Evolutionary conservation across 1,284 basidiomycete genomes (phyloP).

Genomic region (Cutaneotrichosporon mucoides): DNA sequence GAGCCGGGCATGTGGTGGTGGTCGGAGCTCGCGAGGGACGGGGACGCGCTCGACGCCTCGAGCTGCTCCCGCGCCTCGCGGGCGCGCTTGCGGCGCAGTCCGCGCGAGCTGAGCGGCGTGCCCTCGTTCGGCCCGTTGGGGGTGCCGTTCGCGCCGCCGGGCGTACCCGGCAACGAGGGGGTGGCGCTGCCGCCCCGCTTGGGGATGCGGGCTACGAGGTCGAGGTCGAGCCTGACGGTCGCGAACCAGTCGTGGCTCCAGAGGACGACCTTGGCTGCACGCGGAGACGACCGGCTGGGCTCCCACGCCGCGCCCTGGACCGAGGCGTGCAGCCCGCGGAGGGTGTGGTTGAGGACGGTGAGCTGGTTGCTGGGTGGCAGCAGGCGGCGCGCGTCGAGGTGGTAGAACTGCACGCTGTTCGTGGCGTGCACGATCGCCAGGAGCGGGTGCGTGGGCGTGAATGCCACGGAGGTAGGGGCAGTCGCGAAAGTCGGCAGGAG

Average conservation of each 20-base stretch:
- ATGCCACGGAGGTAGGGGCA: slow-evolving; percentile 64
- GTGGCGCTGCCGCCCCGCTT: neutral
- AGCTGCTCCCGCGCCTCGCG: slow-evolving; percentile 42
- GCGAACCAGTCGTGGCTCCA: slow-evolving; percentile 41
- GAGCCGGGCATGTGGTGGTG: slow-evolving; percentile 3
- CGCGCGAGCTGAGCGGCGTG: slow-evolving; percentile 5
- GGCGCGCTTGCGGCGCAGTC: slow-evolving; percentile 34
- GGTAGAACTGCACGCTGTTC: slow-evolving; percentile 74
- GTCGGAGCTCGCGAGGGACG: slow-evolving; percentile 55
- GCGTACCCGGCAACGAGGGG: neutral
- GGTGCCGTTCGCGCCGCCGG: neutral
- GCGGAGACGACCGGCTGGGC: slow-evolving; percentile 16
- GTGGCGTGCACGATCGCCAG: slow-evolving; percentile 68
- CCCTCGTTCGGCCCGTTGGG: neutral
- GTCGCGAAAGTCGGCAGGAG: slow-evolving; percentile 72
- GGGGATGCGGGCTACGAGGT: slow-evolving; percentile 18
- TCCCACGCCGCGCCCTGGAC: slow-evolving; percentile 28
- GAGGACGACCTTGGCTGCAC: slow-evolving; percentile 27
- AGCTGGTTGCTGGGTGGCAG: slow-evolving; percentile 66
- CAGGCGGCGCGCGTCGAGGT: slow-evolving; percentile 74
- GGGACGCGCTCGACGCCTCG: slow-evolving; percentile 57
- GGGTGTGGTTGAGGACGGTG: slow-evolving; percentile 37
- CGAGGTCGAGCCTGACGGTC: slow-evolving; percentile 36
- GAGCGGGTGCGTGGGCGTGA: slow-evolving; percentile 47
- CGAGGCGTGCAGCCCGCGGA: slow-evolving; percentile 28